Conservation (phyloP, 441 rosid genomes). For the Adansonia gregorii region DNA sequence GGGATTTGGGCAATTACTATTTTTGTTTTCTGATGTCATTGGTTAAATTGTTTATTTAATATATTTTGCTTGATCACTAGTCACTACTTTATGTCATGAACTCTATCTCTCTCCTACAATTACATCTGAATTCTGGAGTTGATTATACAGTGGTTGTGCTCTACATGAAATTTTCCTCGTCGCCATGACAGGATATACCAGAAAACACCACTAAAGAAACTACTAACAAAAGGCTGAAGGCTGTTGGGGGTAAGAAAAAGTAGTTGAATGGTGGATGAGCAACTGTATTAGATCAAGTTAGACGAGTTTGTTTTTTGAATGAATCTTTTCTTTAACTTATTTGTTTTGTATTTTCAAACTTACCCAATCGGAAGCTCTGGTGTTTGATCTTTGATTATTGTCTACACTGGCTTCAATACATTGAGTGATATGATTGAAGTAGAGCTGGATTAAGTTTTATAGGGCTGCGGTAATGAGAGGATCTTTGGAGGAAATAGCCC, state of each 20-base stretch:
- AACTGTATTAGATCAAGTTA: no score
- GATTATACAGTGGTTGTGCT: background rate
- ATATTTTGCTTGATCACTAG: background rate
- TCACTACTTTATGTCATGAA: background rate
- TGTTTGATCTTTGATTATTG: no score
- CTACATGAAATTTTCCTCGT: slow-evolving; percentile 11
- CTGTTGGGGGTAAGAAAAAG: no score
- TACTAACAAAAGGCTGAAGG: no score
- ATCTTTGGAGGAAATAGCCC: background rate
- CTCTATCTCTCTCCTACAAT: background rate
- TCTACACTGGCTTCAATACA: background rate
- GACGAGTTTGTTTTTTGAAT: no score
- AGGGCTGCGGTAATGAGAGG: background rate
- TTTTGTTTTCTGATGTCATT: background rate
- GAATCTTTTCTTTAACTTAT: background rate
- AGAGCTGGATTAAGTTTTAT: background rate
- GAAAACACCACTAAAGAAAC: slow-evolving; percentile 35
- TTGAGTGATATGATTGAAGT: slow-evolving; percentile 5
- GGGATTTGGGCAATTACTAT: background rate
- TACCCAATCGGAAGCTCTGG: background rate
- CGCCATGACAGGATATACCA: slow-evolving; percentile 51
- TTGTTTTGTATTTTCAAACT: background rate
- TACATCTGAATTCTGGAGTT: no score
- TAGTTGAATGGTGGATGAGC: no score
- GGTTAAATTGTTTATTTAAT: background rate